phyloP scores from a whole-genome alignment of 2,329 filamentous ascomycete genomes.

The Apiospora saccharicola region DNA sequence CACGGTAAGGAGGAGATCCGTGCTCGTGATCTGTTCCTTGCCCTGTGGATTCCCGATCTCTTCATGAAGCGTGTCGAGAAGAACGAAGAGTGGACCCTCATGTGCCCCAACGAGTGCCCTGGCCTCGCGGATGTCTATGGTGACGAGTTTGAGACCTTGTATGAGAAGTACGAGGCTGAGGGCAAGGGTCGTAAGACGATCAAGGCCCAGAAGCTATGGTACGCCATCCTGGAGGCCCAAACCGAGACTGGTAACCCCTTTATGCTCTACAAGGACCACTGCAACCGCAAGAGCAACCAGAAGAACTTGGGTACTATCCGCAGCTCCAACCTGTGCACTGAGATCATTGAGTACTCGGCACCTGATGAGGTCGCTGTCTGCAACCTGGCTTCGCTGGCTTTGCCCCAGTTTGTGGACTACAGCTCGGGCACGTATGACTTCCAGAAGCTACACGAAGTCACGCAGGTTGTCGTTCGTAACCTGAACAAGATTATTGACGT shows the following conservation, averaged over 20 bases:
- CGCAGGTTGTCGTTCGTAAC: constrained; percentile 90
- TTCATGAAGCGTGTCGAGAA: constrained; percentile 99
- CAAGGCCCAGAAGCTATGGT: constrained; percentile 99
- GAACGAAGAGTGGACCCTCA: constrained; percentile 96
- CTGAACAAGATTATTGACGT: constrained; percentile 98
- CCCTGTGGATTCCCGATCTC: constrained; percentile 96
- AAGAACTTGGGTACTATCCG: constrained; percentile 99
- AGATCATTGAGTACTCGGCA: constrained; percentile 97
- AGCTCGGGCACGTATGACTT: constrained; percentile 89
- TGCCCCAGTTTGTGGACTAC: constrained; percentile 91
- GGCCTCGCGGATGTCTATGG: constrained; percentile 96
- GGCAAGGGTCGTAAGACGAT: constrained; percentile 89
- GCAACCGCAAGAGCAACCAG: constrained; percentile 99
- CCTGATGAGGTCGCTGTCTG: constrained; percentile 99
- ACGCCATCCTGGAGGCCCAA: constrained; percentile 96
- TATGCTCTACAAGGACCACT: constrained; percentile 99
- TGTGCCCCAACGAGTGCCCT: constrained; percentile 97
- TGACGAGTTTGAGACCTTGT: constrained; percentile 95
- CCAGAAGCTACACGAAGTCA: constrained; percentile 93
- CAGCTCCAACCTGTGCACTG: constrained; percentile 98
- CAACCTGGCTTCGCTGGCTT: constrained; percentile 93
- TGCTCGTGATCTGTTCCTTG: constrained; percentile 96
- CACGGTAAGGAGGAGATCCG: constrained; percentile 98
- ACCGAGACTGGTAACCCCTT: constrained; percentile 99
- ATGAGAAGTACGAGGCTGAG: constrained; percentile 89